Evolutionary conservation across 805 yeast species (phyloP).

Genomic region (Candida hispaniensis): DNA sequence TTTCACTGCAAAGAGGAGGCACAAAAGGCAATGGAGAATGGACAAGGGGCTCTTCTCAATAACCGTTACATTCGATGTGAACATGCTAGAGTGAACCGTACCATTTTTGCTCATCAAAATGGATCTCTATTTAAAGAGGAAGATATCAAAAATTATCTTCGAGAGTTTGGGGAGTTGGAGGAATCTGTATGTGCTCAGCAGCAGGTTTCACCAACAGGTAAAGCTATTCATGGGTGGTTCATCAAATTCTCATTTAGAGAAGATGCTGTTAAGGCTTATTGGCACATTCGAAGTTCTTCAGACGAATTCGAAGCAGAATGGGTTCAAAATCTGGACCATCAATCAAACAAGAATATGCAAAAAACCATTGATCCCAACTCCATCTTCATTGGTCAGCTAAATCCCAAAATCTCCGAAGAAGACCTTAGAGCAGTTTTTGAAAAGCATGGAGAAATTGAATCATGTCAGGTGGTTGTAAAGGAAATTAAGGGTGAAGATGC

Average conservation of each 20-base stretch:
- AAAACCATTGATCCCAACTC: conserved; percentile 53
- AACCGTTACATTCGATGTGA: conserved; percentile 80
- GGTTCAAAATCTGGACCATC: conserved; percentile 58
- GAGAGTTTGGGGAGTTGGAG: conserved; percentile 66
- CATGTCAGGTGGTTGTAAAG: conserved; percentile 11
- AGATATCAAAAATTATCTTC: conserved; percentile 33
- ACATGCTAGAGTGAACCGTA: conserved; percentile 82
- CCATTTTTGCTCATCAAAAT: conserved; percentile 38
- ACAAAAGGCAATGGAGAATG: conserved; percentile 49
- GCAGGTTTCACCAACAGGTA: conserved; percentile 18
- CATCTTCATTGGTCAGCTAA: conserved; percentile 71
- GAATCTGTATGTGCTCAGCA: conserved; percentile 33
- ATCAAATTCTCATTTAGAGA: conserved; percentile 70
- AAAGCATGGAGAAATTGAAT: conserved; percentile 49
- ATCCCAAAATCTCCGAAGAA: conserved; percentile 42
- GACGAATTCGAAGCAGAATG: conserved; percentile 60
- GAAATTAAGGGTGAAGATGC: too few species aligned
- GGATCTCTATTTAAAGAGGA: conserved; percentile 1
- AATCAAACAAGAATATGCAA: conserved; percentile 28
- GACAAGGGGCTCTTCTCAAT: conserved; percentile 57
- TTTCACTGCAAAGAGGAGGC: conserved; percentile 64
- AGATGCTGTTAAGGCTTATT: conserved; percentile 80
- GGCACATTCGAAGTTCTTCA: conserved; percentile 4
- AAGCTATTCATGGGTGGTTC: conserved; percentile 51
- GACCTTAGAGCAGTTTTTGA: conserved; percentile 49